A percentile compares a stretch with the other conserved stretches of the same genome.
Evolutionary conservation across 148 eudicot species (phyloP).

Genomic region (Camellia granthamiana): DNA sequence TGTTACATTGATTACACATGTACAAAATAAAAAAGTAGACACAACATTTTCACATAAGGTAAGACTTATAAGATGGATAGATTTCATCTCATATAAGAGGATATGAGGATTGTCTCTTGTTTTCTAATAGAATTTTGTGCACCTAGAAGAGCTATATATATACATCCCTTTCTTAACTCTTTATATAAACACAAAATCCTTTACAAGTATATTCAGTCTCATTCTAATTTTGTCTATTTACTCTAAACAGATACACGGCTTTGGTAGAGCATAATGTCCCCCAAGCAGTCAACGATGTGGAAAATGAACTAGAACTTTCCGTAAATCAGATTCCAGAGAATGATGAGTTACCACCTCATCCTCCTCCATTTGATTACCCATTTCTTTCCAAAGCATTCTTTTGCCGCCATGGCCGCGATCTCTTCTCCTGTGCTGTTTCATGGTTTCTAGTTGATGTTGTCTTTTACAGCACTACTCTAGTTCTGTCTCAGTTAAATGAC

Average conservation of each 20-base stretch:
- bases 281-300: conserved; percentile 59
- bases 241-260: conserved; percentile 46
- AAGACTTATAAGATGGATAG: no score
- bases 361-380: conserved; percentile 23
- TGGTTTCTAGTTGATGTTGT: conserved; percentile 56
- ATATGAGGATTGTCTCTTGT: no score
- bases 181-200: no score
- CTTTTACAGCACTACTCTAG: conserved; percentile 56
- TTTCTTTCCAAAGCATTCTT: conserved; percentile 43
- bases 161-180: no score
- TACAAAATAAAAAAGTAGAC: no score
- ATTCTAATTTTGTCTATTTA: no score
- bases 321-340: conserved; percentile 33
- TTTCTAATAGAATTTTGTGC: no score
- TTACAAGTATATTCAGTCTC: no score
- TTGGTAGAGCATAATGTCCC: conserved; percentile 47
- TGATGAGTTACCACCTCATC: background rate
- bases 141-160: no score
- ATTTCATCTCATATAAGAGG: no score
- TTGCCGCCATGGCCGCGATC: conserved; percentile 46
- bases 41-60: no score
- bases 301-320: conserved; percentile 40
- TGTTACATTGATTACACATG: no score
- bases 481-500: conserved; percentile 35
- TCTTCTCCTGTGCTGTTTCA: conserved; percentile 40